Conservation (phyloP, 1,139 yeast genomes). For the Taiozyma sp. region DNA sequence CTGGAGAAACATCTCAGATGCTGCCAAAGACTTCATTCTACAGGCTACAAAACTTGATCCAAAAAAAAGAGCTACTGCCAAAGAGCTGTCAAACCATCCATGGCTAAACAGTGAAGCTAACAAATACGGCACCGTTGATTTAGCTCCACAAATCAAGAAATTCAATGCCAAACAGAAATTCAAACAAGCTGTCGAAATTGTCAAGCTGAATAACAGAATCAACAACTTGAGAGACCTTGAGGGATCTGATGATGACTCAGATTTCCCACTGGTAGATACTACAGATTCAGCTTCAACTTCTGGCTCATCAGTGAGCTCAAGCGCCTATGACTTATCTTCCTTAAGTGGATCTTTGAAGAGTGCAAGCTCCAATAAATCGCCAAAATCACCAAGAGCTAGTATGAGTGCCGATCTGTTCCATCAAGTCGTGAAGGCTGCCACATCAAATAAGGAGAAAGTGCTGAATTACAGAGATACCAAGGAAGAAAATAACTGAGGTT, state of each 20-base stretch:
- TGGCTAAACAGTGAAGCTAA: slow-evolving; percentile 60
- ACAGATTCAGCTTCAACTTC: background rate
- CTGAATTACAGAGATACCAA: slow-evolving; percentile 32
- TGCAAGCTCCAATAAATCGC: slow-evolving; percentile 2
- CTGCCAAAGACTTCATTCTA: slow-evolving; percentile 71
- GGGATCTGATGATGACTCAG: slow-evolving; percentile 21
- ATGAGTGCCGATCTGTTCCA: slow-evolving; percentile 51
- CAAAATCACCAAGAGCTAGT: slow-evolving; percentile 2
- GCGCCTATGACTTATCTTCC: slow-evolving; percentile 16
- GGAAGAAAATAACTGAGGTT: background rate
- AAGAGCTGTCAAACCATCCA: slow-evolving; percentile 55
- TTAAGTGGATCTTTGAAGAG: slow-evolving; percentile 8
- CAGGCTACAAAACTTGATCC: slow-evolving; percentile 66
- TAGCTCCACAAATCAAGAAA: slow-evolving; percentile 66
- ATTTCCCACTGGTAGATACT: slow-evolving; percentile 15
- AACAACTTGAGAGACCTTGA: slow-evolving; percentile 46
- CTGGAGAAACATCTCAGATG: slow-evolving; percentile 75
- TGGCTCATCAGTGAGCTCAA: background rate
- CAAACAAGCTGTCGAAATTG: slow-evolving; percentile 81
- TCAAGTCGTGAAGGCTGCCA: slow-evolving; percentile 71
- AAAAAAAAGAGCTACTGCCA: slow-evolving; percentile 60
- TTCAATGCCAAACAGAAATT: slow-evolving; percentile 85
- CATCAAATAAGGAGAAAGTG: slow-evolving; percentile 61
- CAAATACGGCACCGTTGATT: slow-evolving; percentile 49
- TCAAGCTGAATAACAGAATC: slow-evolving; percentile 70